phyloP scores from a whole-genome alignment of 768 basidiomycete genomes.

The Cystofilobasidium ferigula region DNA sequence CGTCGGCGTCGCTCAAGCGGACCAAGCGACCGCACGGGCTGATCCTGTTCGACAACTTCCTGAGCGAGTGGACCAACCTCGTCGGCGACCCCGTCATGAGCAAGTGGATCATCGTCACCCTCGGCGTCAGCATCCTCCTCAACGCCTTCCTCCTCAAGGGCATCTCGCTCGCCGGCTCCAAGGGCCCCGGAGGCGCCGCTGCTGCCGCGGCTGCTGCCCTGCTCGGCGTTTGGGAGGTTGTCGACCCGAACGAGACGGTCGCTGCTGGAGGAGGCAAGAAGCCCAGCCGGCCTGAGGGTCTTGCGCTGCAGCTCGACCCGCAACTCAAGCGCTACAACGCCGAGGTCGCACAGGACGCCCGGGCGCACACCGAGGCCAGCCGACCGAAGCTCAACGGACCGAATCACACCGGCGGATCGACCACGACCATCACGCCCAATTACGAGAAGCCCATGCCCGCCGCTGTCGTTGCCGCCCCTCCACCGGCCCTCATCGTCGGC shows the following conservation, averaged over 20 bases:
- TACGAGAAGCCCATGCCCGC: constrained; percentile 25
- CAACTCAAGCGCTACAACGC: constrained; percentile 2
- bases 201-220: constrained; percentile 40
- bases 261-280: constrained; percentile 1
- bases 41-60: constrained; percentile 67
- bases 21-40: constrained; percentile 23
- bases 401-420: not conserved
- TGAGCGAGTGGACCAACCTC: constrained; percentile 77
- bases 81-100: constrained; percentile 87
- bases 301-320: constrained; percentile 1
- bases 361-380: constrained; percentile 3
- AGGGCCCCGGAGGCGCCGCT: constrained; percentile 37
- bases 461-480: not conserved
- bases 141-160: constrained; percentile 86
- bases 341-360: not conserved
- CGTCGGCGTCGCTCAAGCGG: constrained; percentile 36
- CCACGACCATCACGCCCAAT: constrained; percentile 7
- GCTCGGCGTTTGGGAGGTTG: constrained; percentile 32
- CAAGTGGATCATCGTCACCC: constrained; percentile 86
- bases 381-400: not conserved
- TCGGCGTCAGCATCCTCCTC: constrained; percentile 72
- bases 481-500: constrained; percentile 1
- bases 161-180: constrained; percentile 36
- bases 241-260: not conserved
- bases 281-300: not conserved